phyloP scores from a whole-genome alignment of 1,139 yeast genomes.

The Candida tetrigidarum region DNA sequence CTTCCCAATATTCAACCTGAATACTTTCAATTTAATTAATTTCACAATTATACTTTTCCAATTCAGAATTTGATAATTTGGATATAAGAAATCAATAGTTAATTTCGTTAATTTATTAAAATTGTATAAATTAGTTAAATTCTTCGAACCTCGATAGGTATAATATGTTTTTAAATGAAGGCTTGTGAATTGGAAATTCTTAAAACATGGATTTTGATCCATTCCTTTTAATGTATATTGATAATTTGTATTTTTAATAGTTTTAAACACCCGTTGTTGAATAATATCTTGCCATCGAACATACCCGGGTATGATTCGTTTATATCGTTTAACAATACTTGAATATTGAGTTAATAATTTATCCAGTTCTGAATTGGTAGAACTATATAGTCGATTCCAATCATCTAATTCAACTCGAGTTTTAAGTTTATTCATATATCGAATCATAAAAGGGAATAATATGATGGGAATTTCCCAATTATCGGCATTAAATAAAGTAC shows the following conservation, averaged over 20 bases:
- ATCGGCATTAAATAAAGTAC: background rate
- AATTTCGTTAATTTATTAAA: slow-evolving; percentile 4
- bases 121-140: slow-evolving; percentile 2
- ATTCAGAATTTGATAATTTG: background rate
- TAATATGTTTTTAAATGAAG: slow-evolving; percentile 7
- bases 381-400: background rate
- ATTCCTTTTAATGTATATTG: slow-evolving; percentile 3
- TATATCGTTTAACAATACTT: background rate
- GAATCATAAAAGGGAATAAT: slow-evolving; percentile 2
- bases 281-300: background rate
- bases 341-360: background rate
- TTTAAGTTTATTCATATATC: slow-evolving; percentile 1
- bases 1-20: slow-evolving; percentile 4
- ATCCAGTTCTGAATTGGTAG: background rate
- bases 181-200: slow-evolving; percentile 1
- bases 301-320: background rate
- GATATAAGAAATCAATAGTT: slow-evolving; percentile 5
- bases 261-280: slow-evolving; percentile 1
- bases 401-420: slow-evolving; percentile 5
- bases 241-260: slow-evolving; percentile 4
- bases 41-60: background rate
- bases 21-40: background rate
- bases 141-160: background rate
- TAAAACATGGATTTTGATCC: slow-evolving; percentile 5
- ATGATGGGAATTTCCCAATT: slow-evolving; percentile 4